phyloP scores from a whole-genome alignment of 2,329 filamentous ascomycete species.

The Leptographium galeiforme region DNA sequence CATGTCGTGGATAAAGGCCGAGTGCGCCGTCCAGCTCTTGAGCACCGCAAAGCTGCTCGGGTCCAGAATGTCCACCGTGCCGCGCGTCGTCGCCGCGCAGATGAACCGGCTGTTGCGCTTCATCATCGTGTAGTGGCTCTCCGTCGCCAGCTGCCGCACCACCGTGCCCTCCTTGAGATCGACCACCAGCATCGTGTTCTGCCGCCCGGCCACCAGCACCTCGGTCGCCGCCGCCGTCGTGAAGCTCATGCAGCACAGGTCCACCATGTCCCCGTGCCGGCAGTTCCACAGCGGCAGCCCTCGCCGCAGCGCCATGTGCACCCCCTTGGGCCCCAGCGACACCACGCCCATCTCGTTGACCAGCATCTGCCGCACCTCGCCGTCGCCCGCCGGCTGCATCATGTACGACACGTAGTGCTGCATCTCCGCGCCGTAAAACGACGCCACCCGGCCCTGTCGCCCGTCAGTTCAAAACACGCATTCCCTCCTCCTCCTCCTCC shows the following conservation, averaged over 20 bases:
- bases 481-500: no score
- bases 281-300: conserved; percentile 85
- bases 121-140: conserved; percentile 80
- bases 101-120: conserved; percentile 71
- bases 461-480: neutral
- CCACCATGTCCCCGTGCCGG: conserved; percentile 50
- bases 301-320: conserved; percentile 78
- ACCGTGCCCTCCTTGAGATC: conserved; percentile 59
- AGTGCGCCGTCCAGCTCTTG: conserved; percentile 84
- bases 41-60: conserved; percentile 62
- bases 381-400: conserved; percentile 60
- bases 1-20: conserved; percentile 86
- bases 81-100: conserved; percentile 75
- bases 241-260: conserved; percentile 90
- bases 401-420: conserved; percentile 84
- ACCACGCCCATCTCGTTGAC: conserved; percentile 87
- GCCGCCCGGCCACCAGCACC: conserved; percentile 76
- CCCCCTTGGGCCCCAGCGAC: conserved; percentile 65
- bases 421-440: conserved; percentile 75
- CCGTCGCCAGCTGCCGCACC: conserved; percentile 36
- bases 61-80: conserved; percentile 77
- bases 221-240: conserved; percentile 73
- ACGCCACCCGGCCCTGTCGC: conserved; percentile 67
- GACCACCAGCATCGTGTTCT: conserved; percentile 71
- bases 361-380: conserved; percentile 73